phyloP scores from a whole-genome alignment of 306 rosid species.

The Castanea crenata region DNA sequence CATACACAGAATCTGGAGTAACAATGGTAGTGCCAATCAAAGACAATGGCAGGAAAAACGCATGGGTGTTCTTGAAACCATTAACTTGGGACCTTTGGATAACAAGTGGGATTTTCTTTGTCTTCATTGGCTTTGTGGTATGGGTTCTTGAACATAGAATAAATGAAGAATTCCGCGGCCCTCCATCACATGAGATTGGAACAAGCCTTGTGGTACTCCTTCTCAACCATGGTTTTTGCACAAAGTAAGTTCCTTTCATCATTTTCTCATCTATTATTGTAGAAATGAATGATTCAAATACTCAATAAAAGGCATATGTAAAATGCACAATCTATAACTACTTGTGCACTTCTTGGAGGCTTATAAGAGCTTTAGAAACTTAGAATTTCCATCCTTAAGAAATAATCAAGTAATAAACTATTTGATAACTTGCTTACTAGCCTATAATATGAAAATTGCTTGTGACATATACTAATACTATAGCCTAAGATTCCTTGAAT shows the following conservation, averaged over 20 bases:
- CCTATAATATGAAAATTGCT: too few relatives aligned
- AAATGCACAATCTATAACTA: background rate
- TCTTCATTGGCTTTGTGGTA: slow-evolving; percentile 33
- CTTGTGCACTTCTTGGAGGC: too few relatives aligned
- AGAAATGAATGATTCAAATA: background rate
- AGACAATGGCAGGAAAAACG: background rate
- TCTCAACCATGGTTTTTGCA: slow-evolving; percentile 41
- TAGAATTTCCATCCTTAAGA: too few relatives aligned
- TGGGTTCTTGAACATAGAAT: slow-evolving; percentile 50
- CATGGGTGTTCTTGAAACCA: slow-evolving; percentile 50
- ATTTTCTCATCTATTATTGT: background rate
- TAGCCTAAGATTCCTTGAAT: too few relatives aligned
- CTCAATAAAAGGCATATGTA: too few relatives aligned
- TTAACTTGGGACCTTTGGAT: slow-evolving; percentile 39
- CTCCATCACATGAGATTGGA: slow-evolving; percentile 26
- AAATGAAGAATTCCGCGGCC: slow-evolving; percentile 34
- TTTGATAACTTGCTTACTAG: too few relatives aligned
- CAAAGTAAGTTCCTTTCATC: slow-evolving; percentile 14
- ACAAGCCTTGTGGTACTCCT: slow-evolving; percentile 44
- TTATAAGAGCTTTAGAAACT: background rate
- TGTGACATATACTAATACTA: too few relatives aligned
- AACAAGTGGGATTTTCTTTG: slow-evolving; percentile 23
- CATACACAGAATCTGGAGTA: slow-evolving; percentile 35
- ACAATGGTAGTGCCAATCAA: slow-evolving; percentile 32
- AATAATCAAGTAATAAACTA: too few relatives aligned